Base-by-base conservation (phyloP, 352 stramenopile genomes). In the Nothophytophthora sp. region DNA sequence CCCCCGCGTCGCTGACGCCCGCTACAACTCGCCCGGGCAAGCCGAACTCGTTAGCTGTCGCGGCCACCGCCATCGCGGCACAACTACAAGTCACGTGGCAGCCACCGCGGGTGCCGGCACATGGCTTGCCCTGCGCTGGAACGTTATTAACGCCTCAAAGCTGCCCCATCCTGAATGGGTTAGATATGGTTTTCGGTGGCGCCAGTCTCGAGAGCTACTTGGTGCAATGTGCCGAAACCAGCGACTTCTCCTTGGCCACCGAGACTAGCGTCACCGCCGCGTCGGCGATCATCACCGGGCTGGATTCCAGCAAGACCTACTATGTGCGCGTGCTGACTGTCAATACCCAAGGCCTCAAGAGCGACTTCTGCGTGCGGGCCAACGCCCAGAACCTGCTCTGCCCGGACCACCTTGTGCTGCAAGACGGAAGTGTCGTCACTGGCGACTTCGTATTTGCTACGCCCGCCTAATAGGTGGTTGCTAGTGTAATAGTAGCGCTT, bases 181-280 rank as follows among this genome's bases (percentile, higher is more conserved):
- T 89, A 2, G 97, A 97, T 56, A 88, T 92, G 28, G 92, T 96
- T 6, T 90, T 90, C 60, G 94, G 93, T 20, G 96, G 95, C 35
- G 86, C 85, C 30, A 77, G 70, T 30, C 86, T 99, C 15, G 80
- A 89, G 55, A 84, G 83, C 23, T 99, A 98, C 68, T 42, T 97
- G 6, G 82, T 99, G 18, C 93, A 99, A 60, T 98, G 90, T 81
- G 67, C 76, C 0, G 62, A 63, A 12, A 74, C 57, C 15, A 81
- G 61, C 29, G 67, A 76, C 29, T 96, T 97, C 44, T 81, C 77
- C 19, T 79, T 84, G 45, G 70, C 71, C 16, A 83, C 80, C 32
- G 92, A 92, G 60, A 59, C 70, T 18, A 83, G 70, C n/a, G 64
- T 70, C 24, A 78, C 71, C 11, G 87, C 75, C 22, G 81, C 84